Base-by-base conservation (phyloP, 345 rosid species). In the Murraya koenigii region DNA sequence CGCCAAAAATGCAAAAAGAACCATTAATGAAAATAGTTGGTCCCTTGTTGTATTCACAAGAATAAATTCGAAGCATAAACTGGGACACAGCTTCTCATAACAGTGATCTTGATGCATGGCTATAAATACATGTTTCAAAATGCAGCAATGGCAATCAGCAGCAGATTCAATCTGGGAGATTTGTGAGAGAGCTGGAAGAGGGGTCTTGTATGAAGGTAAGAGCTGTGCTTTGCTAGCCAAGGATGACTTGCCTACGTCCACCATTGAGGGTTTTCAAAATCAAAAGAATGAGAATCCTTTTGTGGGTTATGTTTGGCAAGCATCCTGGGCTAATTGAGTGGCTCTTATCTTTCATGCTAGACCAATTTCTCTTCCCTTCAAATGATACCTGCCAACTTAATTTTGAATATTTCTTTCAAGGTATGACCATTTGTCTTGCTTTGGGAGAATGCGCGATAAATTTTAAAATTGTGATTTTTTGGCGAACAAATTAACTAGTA, bases 241-340 rank as follows among this genome's bases (percentile, higher is more conserved):
- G 90, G 90, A 87, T 84, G 88, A 87, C 87, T 87, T 84, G 90
- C 90, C 88, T 85, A 77, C 63, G 17, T 77, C 82, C 70, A 72
- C 17, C 20, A 72, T 44, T 33, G 0, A 66, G 71, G 79, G 56
- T 14, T 55, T 38, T 6, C 6, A 4, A 2, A 14, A 4, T 13
- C 1, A 44, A 44, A 44, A 44, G 49, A 44, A 44, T 26, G 1
- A 7, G 14, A 71, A 72, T 20, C 79, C 47, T 23, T n/a, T 14
- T 38, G 52, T 28, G 61, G 80, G 74, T 59, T 72, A 39, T 74
- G 32, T 61, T 61, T 38, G 82, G 87, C 83, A 77, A 77, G 83
- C 83, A 11, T 71, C 74, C 82, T 60, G 66, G 82, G 90, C 86
- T 85, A 82, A 33, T 77, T 80, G 74, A 84, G 84, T 55, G 78